Conservation (phyloP, 2,329 filamentous ascomycete species). For the Aspergillus fumigatus region DNA sequence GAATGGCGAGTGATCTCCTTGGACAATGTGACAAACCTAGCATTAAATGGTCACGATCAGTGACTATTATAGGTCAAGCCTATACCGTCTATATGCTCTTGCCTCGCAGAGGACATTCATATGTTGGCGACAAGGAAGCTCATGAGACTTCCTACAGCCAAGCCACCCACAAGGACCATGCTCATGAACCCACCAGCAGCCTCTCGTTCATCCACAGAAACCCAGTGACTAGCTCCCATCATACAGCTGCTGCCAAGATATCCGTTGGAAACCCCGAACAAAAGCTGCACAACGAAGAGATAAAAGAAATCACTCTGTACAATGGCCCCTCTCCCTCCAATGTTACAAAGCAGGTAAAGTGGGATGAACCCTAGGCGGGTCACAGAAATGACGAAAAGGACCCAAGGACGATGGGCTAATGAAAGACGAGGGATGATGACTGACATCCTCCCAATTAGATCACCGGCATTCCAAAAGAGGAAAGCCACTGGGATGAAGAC, state of each 20-base stretch:
- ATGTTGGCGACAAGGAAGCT: slow-evolving; percentile 67
- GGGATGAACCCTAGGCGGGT: slow-evolving; percentile 69
- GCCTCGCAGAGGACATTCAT: slow-evolving; percentile 3
- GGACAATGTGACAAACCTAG: background rate
- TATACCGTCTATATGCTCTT: background rate
- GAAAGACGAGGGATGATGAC: slow-evolving; percentile 55
- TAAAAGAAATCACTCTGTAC: slow-evolving; percentile 85
- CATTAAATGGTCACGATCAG: background rate
- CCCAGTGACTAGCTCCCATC: slow-evolving; percentile 82
- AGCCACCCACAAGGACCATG: slow-evolving; percentile 75
- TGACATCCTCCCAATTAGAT: slow-evolving; percentile 69
- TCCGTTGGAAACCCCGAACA: slow-evolving; percentile 81
- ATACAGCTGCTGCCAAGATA: slow-evolving; percentile 84
- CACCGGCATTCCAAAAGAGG: slow-evolving; percentile 89
- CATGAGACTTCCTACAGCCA: slow-evolving; percentile 79
- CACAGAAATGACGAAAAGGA: slow-evolving; percentile 65
- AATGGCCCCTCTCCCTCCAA: slow-evolving; percentile 68
- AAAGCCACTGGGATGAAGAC: slow-evolving; percentile 88
- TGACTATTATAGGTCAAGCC: background rate
- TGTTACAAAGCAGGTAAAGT: slow-evolving; percentile 84
- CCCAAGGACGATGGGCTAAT: slow-evolving; percentile 58
- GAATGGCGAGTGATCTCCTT: background rate
- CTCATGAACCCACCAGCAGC: slow-evolving; percentile 94
- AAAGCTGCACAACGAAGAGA: slow-evolving; percentile 72
- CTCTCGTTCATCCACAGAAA: slow-evolving; percentile 76